Conservation (phyloP, 768 basidiomycete genomes). For the Collybia nuda region DNA sequence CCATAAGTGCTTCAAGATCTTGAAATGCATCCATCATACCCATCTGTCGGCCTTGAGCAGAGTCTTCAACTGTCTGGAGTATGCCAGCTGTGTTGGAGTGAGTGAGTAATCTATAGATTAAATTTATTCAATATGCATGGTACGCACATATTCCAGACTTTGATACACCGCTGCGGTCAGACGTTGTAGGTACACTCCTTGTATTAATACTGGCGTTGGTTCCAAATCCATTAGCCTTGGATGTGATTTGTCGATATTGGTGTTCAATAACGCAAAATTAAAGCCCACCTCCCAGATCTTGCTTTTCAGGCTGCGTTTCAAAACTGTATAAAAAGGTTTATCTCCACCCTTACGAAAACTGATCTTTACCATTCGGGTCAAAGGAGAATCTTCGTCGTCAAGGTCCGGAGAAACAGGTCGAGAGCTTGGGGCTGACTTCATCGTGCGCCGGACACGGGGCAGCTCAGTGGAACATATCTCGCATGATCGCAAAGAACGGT, state of each 20-base stretch:
- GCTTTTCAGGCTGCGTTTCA: conserved; percentile 68
- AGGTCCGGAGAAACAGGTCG: conserved; percentile 56
- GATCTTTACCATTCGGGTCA: conserved; percentile 63
- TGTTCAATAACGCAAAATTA: background rate
- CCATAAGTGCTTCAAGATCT: conserved; percentile 89
- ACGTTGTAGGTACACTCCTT: too few species aligned
- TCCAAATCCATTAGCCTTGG: conserved; percentile 17
- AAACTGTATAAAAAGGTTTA: conserved; percentile 72
- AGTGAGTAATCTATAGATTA: background rate
- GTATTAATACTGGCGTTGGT: background rate
- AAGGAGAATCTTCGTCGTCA: conserved; percentile 32
- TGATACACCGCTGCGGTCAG: conserved; percentile 9
- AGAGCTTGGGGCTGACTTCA: conserved; percentile 66
- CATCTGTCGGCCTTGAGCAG: conserved; percentile 59
- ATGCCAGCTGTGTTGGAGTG: conserved; percentile 49
- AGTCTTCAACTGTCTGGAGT: conserved; percentile 69
- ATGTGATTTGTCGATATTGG: background rate
- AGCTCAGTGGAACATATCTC: conserved; percentile 85
- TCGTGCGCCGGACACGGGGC: conserved; percentile 33
- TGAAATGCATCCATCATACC: conserved; percentile 75
- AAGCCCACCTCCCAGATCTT: conserved; percentile 72
- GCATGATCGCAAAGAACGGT: conserved; percentile 67
- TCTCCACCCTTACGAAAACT: conserved; percentile 94
- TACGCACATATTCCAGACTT: conserved; percentile 54
- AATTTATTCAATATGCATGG: background rate